Base-by-base conservation (phyloP, 108 stramenopile genomes). In the Fistulifera pelliculosa region DNA sequence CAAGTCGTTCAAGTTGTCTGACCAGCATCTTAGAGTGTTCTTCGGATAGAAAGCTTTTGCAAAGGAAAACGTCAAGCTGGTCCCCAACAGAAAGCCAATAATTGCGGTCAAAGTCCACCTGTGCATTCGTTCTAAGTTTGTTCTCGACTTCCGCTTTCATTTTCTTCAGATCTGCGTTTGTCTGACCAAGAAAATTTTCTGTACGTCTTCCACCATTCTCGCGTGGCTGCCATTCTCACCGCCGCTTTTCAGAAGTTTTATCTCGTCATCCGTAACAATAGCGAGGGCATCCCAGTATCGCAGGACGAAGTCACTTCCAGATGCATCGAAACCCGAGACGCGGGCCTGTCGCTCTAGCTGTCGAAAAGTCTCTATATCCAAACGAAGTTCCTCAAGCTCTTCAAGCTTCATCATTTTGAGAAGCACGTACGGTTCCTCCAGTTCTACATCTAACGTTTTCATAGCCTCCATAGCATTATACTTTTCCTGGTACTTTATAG, bases 1-100 rank as follows among this genome's bases (percentile, higher is more conserved):
- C 94, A 48, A 95, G 62, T 60, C 77, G 77, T 57, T 93, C 94
- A 21, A 96, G 72, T 65, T 97, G 96, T 14, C 85, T 56, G 24
- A 90, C 87, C 49, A 99, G 71, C 92, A 96, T 94, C 53, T 82
- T 83, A 14, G 85, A 76, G 66, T 98, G 95, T 19, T 88, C 64
- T 26, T 94, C 87, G 1, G 85, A 82, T 23, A 96, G 67, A 44
- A 70, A 71, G 64, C 66, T 70, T 67, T 90, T 93, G 24, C 93
- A 93, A 47, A 82, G 45, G 62, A 94, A 81, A 1, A 95, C 92
- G 17, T 60, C 50, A 27, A 96, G 61, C 52, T 96, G 89, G 48
- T 77, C 68, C 44, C 84, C 38, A 0, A 96, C 92, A 15, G 69
- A 68, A 58, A 70, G 69, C 97, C 97, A 96, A 65, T 96, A 96